Evolutionary conservation across 2,329 filamentous ascomycete species (phyloP).

Genomic region (Talaromyces albobiverticillius): DNA sequence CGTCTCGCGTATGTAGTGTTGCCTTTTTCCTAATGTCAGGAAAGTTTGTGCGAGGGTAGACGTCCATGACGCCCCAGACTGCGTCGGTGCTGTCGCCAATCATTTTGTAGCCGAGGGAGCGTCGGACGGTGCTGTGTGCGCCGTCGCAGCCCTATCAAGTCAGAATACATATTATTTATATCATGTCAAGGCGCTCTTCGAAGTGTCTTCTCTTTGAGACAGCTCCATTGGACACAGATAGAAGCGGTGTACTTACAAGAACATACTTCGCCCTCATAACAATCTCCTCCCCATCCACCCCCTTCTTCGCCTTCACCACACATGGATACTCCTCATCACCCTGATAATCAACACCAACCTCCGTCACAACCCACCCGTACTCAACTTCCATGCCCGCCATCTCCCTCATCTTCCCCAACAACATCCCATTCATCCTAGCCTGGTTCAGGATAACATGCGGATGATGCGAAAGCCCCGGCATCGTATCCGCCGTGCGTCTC

Average conservation of each 20-base stretch:
- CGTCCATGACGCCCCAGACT: conserved; percentile 48
- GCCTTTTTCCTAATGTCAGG: conserved; percentile 52
- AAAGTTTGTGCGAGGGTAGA: conserved; percentile 49
- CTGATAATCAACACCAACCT: conserved; percentile 20
- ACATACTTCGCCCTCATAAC: conserved; percentile 49
- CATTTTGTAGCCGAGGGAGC: conserved; percentile 56
- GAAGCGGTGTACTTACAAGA: conserved; percentile 39
- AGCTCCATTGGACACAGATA: too few species aligned
- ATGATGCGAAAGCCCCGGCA: conserved; percentile 51
- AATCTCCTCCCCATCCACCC: conserved; percentile 38
- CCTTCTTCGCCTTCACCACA: conserved; percentile 41
- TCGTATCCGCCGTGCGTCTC: conserved; percentile 53
- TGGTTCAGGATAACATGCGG: conserved; percentile 59
- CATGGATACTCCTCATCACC: conserved; percentile 44
- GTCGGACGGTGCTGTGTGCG: conserved; percentile 63
- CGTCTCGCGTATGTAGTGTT: conserved; percentile 46
- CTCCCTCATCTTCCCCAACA: conserved; percentile 52
- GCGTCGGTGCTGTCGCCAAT: conserved; percentile 52
- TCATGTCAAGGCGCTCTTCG: too few species aligned
- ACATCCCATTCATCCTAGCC: conserved; percentile 52
- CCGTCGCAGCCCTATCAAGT: conserved; percentile 56
- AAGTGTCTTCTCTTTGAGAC: too few species aligned
- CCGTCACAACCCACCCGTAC: conserved; percentile 51
- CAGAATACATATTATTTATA: not conserved
- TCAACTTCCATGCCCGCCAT: conserved; percentile 47